These are phyloP conservation scores for Hypomontagnella submonticulosa DNA, from an alignment of 495 filamentous ascomycete species.

Conservation along the genomic window DNA sequence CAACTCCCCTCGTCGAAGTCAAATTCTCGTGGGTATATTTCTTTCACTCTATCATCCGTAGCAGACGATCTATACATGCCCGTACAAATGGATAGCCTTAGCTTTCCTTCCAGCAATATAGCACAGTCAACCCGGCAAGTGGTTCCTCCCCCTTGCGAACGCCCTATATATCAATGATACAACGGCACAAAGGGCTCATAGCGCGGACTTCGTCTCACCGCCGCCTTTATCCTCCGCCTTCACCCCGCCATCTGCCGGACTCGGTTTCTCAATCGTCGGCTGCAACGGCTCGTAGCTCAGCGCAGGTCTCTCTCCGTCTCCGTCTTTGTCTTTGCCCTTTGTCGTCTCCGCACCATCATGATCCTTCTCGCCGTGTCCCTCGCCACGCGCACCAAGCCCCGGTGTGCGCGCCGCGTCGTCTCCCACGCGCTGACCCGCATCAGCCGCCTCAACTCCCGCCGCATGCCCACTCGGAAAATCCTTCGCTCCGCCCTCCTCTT, in stretches of 20 bases:
- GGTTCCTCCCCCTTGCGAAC: too few relatives aligned
- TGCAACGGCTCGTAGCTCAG: slow-evolving; percentile 23
- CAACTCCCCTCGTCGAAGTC: too few relatives aligned
- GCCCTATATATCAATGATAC: too few relatives aligned
- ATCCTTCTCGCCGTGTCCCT: background rate
- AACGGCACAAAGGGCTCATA: background rate
- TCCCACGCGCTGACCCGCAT: slow-evolving; percentile 25
- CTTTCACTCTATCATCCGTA: too few relatives aligned
- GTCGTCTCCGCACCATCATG: background rate
- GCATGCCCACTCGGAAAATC: background rate
- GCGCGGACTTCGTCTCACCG: slow-evolving; percentile 3
- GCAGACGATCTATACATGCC: too few relatives aligned
- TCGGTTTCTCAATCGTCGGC: slow-evolving; percentile 15
- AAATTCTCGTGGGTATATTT: too few relatives aligned
- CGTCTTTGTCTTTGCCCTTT: background rate
- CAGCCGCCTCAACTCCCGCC: slow-evolving; percentile 5
- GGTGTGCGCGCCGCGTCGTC: slow-evolving; percentile 7
- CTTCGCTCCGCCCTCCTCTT: background rate
- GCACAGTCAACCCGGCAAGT: too few relatives aligned
- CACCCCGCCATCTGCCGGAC: slow-evolving; percentile 1
- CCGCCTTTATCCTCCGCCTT: slow-evolving; percentile 14
- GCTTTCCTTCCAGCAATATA: too few relatives aligned
- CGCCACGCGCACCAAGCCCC: background rate
- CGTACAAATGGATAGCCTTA: too few relatives aligned
- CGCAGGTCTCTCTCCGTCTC: background rate